phyloP scores from a whole-genome alignment of 768 basidiomycete species.

The Termitomyces sp. region DNA sequence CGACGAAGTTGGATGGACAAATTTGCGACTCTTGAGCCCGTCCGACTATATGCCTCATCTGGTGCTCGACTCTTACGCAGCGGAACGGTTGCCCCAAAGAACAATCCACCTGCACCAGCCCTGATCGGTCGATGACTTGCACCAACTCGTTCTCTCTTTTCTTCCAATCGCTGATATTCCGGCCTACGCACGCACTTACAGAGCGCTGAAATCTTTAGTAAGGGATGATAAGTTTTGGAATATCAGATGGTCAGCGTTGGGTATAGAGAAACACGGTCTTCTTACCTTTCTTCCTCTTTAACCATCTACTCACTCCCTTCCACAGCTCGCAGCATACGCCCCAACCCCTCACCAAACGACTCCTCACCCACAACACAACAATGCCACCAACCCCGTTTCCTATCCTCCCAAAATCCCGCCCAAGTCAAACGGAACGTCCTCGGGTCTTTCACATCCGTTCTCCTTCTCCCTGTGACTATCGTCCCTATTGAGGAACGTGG shows the following conservation, averaged over 20 bases:
- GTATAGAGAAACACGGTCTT: constrained; percentile 32
- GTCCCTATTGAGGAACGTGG: constrained; percentile 84
- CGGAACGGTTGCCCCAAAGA: constrained; percentile 12
- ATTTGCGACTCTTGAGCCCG: constrained; percentile 82
- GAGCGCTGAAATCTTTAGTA: constrained; percentile 58
- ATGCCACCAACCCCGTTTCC: constrained; percentile 53
- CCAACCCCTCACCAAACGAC: background rate
- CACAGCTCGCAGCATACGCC: constrained; percentile 11
- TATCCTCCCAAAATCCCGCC: constrained; percentile 84
- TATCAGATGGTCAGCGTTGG: constrained; percentile 60
- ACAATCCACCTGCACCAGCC: constrained; percentile 18
- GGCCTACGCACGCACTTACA: constrained; percentile 64
- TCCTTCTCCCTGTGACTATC: constrained; percentile 93
- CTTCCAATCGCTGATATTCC: constrained; percentile 82
- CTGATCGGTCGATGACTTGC: constrained; percentile 75
- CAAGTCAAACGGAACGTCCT: constrained; percentile 90
- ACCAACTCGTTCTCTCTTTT: constrained; percentile 67
- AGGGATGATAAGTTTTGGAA: constrained; percentile 82
- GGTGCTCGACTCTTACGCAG: constrained; percentile 25
- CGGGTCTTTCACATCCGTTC: constrained; percentile 84
- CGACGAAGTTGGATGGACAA: constrained; percentile 63
- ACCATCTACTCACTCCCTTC: constrained; percentile 3
- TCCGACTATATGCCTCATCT: constrained; percentile 45
- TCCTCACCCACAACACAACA: constrained; percentile 3
- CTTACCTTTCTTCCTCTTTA: background rate